Conservation (phyloP, 192 early-diverging fungal species). For the Umbelopsis sp. region DNA sequence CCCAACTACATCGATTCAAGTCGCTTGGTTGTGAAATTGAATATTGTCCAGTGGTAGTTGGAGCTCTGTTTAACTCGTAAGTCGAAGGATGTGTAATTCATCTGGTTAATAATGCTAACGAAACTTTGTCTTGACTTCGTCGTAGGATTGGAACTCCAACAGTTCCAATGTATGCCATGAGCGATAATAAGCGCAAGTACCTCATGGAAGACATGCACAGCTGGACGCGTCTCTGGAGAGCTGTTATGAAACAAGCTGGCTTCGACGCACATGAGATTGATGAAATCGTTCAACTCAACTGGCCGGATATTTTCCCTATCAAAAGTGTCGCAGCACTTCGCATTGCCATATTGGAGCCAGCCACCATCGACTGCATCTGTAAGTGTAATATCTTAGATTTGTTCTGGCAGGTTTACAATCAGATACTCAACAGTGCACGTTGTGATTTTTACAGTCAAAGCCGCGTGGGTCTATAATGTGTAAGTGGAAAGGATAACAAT, state of each 20-base stretch:
- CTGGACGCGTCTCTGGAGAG: slow-evolving; percentile 21
- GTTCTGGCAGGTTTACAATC: neutral
- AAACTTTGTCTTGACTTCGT: neutral
- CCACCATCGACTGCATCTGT: slow-evolving; percentile 19
- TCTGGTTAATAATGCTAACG: neutral
- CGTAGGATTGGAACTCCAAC: neutral
- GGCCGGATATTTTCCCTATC: slow-evolving; percentile 25
- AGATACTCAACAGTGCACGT: neutral
- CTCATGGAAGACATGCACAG: neutral
- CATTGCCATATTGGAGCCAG: slow-evolving; percentile 14
- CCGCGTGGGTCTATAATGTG: slow-evolving; percentile 25
- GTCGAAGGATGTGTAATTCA: neutral
- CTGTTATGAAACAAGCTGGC: slow-evolving; percentile 14
- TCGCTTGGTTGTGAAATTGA: slow-evolving; percentile 20
- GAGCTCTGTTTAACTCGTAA: slow-evolving; percentile 15
- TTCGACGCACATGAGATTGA: neutral
- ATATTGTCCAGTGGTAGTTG: slow-evolving; percentile 21
- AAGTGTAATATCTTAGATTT: neutral
- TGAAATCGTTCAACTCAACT: slow-evolving; percentile 9
- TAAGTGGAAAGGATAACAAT: neutral
- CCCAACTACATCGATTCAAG: slow-evolving; percentile 22
- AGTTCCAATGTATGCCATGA: neutral
- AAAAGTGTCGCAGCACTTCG: slow-evolving; percentile 18
- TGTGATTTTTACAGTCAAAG: slow-evolving; percentile 12
- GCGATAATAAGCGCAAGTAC: neutral